phyloP scores from a whole-genome alignment of 306 rosid species.

The Ochetophila trinervis region DNA sequence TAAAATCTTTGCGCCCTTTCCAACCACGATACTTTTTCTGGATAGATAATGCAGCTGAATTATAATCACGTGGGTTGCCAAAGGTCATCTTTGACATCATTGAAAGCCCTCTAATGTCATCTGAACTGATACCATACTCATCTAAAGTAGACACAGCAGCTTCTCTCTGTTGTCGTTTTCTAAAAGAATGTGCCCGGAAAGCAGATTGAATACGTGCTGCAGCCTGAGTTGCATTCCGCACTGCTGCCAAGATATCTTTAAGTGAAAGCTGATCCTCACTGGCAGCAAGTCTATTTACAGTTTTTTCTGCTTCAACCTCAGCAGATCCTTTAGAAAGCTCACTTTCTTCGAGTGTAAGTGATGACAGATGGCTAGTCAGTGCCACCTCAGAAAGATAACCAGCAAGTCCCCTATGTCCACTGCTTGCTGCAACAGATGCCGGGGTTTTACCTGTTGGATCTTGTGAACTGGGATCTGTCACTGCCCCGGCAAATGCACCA shows the following conservation, averaged over 20 bases:
- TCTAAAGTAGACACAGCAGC: slow-evolving; percentile 32
- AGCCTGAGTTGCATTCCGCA: slow-evolving; percentile 83
- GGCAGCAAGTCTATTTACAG: slow-evolving; percentile 37
- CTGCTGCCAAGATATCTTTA: slow-evolving; percentile 63
- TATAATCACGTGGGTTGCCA: slow-evolving; percentile 51
- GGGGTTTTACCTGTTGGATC: slow-evolving; percentile 82
- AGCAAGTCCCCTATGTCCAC: slow-evolving; percentile 87
- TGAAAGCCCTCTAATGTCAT: slow-evolving; percentile 54
- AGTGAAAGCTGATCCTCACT: slow-evolving; percentile 60
- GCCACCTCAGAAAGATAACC: slow-evolving; percentile 91
- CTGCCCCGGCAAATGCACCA: slow-evolving; percentile 95
- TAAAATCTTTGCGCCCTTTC: slow-evolving; percentile 78
- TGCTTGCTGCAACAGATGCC: slow-evolving; percentile 67
- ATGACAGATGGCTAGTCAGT: slow-evolving; percentile 78
- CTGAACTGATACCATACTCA: slow-evolving; percentile 43
- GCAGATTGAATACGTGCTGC: slow-evolving; percentile 93
- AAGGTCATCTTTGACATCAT: slow-evolving; percentile 60
- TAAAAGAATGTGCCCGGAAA: slow-evolving; percentile 85
- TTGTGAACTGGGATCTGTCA: slow-evolving; percentile 77
- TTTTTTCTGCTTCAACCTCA: slow-evolving; percentile 65
- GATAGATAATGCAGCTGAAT: slow-evolving; percentile 84
- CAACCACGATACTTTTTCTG: slow-evolving; percentile 92
- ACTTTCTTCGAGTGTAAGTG: slow-evolving; percentile 75
- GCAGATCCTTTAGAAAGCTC: slow-evolving; percentile 63
- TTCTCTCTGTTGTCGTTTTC: slow-evolving; percentile 48